Conservation (phyloP, 495 filamentous ascomycete genomes). For the Tuber brumale region DNA sequence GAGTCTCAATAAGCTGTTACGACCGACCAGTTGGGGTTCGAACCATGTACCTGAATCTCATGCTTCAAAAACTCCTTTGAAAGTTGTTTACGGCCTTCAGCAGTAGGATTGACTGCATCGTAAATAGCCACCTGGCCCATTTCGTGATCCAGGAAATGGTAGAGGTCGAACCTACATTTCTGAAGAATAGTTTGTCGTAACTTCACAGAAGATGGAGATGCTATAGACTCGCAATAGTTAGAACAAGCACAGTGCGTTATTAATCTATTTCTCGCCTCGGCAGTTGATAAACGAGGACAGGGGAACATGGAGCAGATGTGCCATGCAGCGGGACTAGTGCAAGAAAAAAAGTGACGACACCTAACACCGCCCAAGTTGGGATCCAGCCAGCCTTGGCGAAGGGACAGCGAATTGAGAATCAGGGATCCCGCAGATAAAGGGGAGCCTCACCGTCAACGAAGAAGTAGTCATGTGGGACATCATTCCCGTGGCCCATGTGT, state of each 20-base stretch:
- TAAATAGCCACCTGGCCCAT: conserved; percentile 99
- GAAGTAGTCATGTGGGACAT: conserved; percentile 97
- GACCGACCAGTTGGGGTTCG: conserved; percentile 11
- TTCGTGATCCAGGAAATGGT: conserved; percentile 89
- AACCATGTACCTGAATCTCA: conserved; percentile 66
- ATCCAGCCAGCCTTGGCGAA: conserved; percentile 22
- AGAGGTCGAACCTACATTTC: conserved; percentile 95
- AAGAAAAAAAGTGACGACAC: conserved; percentile 26
- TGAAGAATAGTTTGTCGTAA: conserved; percentile 94
- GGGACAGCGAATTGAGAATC: conserved; percentile 26
- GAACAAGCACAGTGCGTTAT: conserved; percentile 34
- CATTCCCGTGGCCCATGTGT: conserved; percentile 73
- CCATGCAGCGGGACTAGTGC: conserved; percentile 19
- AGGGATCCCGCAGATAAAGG: conserved; percentile 28
- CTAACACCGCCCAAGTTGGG: conserved; percentile 10
- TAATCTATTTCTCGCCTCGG: conserved; percentile 27
- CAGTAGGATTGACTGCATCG: conserved; percentile 93
- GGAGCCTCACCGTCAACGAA: conserved; percentile 67
- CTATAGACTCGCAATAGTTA: conserved; percentile 42
- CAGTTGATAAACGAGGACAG: conserved; percentile 21
- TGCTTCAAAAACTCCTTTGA: conserved; percentile 96
- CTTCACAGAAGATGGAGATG: conserved; percentile 76
- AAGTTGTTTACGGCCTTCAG: conserved; percentile 72
- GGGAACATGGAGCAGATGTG: conserved; percentile 14
- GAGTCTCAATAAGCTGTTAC: conserved; percentile 13